phyloP scores from a whole-genome alignment of 306 rosid species.

The Gynostemma pentaphyllum region DNA sequence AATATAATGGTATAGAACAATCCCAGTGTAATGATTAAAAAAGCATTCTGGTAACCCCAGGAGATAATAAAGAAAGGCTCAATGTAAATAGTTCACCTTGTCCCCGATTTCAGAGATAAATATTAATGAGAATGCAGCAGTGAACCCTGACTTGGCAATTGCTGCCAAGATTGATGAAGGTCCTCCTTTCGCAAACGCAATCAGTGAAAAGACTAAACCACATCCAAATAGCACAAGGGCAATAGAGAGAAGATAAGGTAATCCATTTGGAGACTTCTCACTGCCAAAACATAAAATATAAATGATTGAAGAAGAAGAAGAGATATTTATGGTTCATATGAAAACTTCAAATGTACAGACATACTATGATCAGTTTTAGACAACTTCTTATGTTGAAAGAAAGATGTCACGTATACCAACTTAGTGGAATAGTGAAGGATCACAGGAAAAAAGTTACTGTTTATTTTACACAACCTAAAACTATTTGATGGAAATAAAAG shows the following conservation, averaged over 20 bases:
- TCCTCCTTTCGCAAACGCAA: conserved; percentile 83
- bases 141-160: conserved; percentile 83
- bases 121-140: conserved; percentile 92
- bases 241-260: conserved; percentile 61
- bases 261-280: conserved; percentile 44
- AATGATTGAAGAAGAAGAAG: conserved; percentile 18
- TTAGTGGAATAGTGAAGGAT: neutral
- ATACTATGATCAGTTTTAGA: neutral
- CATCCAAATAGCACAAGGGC: conserved; percentile 74
- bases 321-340: neutral
- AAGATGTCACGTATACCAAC: neutral
- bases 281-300: conserved; percentile 42
- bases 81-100: conserved; percentile 41
- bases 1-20: neutral
- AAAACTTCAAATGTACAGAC: neutral
- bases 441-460: neutral
- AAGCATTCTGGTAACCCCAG: neutral
- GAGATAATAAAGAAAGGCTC: neutral
- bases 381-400: neutral
- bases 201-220: conserved; percentile 57
- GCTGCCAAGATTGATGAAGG: conserved; percentile 66
- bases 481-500: neutral
- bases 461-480: neutral
- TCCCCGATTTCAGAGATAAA: conserved; percentile 98
- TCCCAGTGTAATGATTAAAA: neutral